Base-by-base conservation (phyloP, 495 filamentous ascomycete genomes). In the Penicillium coffeae region DNA sequence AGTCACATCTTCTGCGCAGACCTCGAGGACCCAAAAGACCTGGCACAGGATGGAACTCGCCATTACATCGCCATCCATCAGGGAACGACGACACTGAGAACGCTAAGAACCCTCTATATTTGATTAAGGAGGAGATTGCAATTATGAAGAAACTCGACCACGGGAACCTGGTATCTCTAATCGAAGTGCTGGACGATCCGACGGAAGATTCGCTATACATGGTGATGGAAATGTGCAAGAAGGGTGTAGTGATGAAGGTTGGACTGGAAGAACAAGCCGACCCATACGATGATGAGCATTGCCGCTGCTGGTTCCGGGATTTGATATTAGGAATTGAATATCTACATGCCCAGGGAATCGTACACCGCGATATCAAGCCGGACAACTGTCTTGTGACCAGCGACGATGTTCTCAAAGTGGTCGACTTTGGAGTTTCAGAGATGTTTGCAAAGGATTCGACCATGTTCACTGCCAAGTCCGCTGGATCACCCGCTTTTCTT, bases 91-190 rank as follows among this genome's bases (percentile, higher is more conserved):
- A 75, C 38, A 69, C 70, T 19, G 70, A 79, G 48, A 84, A 83
- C 47, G 77, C 75, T n/a, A 81, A 83, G 39, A 92, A 95, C 59
- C 79, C 91, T 1, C 74, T 97, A 1, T 87, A 84, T 62, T 73
- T 97, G 38, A 98, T 98, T 62, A 88, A 87, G 50, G 89, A 95
- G 67, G 93, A 98, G 63, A 95, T 98, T 55, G 93, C 93, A 19
- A 95, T 98, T 62, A 96, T 98, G 88, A 98, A 98, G 73, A 97
- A 98, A 65, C 77, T 98, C 39, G 83, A 96, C 61, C 93, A 98
- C 55, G 82, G 79, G 34, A 98, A 98, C 64, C 71, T 98, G 33
- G 91, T 95, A n/a, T 84, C 85, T 22, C 71, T 98, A 22, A 86
- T 93, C 52, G 93, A 98, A 64, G 93, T 98, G 0, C 69, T 98